Conservation (phyloP, 2,329 filamentous ascomycete species). For the Fusarium mangiferae region DNA sequence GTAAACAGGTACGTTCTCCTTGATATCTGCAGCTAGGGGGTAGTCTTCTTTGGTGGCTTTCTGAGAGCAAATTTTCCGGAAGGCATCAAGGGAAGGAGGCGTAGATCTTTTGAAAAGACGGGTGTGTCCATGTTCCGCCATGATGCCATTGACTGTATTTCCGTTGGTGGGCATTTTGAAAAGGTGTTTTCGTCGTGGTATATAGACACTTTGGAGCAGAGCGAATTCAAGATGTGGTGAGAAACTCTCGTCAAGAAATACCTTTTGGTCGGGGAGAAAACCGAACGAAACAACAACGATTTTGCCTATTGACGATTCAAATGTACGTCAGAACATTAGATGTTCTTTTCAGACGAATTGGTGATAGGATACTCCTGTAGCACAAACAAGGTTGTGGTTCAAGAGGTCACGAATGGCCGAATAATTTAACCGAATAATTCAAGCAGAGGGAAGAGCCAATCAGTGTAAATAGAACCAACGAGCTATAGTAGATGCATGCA, state of each 20-base stretch:
- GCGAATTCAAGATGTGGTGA: neutral
- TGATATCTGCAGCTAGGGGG: slow-evolving; percentile 57
- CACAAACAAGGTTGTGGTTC: neutral
- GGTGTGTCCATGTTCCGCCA: slow-evolving; percentile 13
- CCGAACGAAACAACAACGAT: neutral
- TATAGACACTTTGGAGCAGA: neutral
- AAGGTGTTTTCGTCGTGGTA: neutral
- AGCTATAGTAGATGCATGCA: neutral
- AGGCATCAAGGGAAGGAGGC: slow-evolving; percentile 54
- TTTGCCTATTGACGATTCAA: neutral
- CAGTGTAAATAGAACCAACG: neutral
- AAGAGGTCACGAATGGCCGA: neutral
- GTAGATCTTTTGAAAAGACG: slow-evolving; percentile 42
- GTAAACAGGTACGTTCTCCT: slow-evolving; percentile 67
- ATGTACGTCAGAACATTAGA: too few species aligned
- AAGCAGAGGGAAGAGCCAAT: neutral
- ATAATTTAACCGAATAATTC: slow-evolving; percentile 7
- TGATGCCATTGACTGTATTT: neutral
- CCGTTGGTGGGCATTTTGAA: slow-evolving; percentile 9
- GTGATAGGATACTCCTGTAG: neutral
- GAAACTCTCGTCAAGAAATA: neutral
- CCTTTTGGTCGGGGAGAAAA: neutral
- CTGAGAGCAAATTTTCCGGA: slow-evolving; percentile 57
- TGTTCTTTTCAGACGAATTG: neutral
- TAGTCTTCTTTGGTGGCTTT: slow-evolving; percentile 53